Evolutionary conservation across 2,329 filamentous ascomycete genomes (phyloP).

Genomic region (Aspergillus sp.): DNA sequence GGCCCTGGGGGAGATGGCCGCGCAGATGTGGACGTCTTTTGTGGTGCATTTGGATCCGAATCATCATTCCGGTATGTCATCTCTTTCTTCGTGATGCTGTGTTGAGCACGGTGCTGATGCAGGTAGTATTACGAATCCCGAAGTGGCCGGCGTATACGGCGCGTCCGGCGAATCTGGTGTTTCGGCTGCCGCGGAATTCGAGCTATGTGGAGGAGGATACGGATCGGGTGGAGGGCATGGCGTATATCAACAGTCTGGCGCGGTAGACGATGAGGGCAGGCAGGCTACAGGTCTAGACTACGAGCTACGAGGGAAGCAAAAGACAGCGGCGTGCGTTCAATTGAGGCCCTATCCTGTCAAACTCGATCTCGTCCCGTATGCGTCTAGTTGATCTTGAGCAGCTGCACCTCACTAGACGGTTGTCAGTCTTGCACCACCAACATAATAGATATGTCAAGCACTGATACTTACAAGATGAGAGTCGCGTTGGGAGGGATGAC

Average conservation of each 20-base stretch:
- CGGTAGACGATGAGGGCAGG: constrained; percentile 7
- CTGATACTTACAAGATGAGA: constrained; percentile 72
- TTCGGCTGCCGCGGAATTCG: constrained; percentile 22
- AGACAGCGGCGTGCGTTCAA: not conserved
- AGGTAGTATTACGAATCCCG: constrained; percentile 19
- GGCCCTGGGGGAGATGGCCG: constrained; percentile 25
- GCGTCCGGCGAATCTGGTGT: constrained; percentile 23
- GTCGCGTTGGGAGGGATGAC: constrained; percentile 72
- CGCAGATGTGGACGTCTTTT: constrained; percentile 33
- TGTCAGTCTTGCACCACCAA: constrained; percentile 6
- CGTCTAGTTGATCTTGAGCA: constrained; percentile 61
- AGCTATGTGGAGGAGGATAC: constrained; percentile 27
- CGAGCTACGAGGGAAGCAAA: not conserved
- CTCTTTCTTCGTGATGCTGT: not conserved
- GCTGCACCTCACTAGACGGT: constrained; percentile 60
- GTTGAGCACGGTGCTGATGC: not conserved
- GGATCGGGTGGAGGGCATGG: constrained; percentile 25
- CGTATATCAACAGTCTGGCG: constrained; percentile 26
- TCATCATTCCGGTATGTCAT: constrained; percentile 23
- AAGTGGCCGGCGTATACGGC: constrained; percentile 23
- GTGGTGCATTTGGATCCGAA: constrained; percentile 27
- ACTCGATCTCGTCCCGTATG: constrained; percentile 27
- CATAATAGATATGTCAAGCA: not conserved
- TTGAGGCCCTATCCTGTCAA: not conserved
- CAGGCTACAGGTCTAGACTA: not conserved